Evolutionary conservation across 805 yeast genomes (phyloP).

Genomic region (Lipomyces japonicus): DNA sequence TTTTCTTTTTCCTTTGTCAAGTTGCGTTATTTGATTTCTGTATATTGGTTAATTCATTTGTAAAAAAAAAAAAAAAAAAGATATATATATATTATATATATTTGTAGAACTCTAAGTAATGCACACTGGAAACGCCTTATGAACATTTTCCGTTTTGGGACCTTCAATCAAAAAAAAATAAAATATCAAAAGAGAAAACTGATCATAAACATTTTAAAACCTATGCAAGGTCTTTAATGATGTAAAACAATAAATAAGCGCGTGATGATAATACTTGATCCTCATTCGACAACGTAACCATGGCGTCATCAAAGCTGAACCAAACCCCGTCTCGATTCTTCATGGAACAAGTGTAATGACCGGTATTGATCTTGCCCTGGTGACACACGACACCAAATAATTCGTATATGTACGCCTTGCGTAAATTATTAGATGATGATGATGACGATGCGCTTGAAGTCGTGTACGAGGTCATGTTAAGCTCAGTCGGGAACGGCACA

Average conservation of each 20-base stretch:
- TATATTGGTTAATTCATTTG: neutral
- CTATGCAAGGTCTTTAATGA: conserved; percentile 19
- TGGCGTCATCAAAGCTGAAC: conserved; percentile 89
- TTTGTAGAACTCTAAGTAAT: too few relatives aligned
- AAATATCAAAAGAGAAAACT: neutral
- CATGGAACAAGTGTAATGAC: conserved; percentile 82
- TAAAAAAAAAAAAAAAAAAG: too few relatives aligned
- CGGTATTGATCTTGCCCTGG: conserved; percentile 90
- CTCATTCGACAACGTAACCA: conserved; percentile 61
- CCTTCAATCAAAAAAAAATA: too few relatives aligned
- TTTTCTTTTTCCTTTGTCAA: too few relatives aligned
- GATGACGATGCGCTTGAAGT: conserved; percentile 11
- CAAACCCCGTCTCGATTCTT: conserved; percentile 71
- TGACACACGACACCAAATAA: conserved; percentile 84
- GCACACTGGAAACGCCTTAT: too few relatives aligned
- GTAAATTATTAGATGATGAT: too few relatives aligned
- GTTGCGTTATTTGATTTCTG: too few relatives aligned
- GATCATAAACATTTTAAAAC: neutral
- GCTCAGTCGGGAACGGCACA: conserved; percentile 65
- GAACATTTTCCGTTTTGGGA: too few relatives aligned
- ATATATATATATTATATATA: too few relatives aligned
- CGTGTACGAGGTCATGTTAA: conserved; percentile 65
- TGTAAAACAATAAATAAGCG: conserved; percentile 48
- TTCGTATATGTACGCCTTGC: conserved; percentile 58
- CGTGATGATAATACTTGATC: conserved; percentile 64